Evolutionary conservation across 1,139 yeast genomes (phyloP).

Genomic region (Saccharomyces hybrid): DNA sequence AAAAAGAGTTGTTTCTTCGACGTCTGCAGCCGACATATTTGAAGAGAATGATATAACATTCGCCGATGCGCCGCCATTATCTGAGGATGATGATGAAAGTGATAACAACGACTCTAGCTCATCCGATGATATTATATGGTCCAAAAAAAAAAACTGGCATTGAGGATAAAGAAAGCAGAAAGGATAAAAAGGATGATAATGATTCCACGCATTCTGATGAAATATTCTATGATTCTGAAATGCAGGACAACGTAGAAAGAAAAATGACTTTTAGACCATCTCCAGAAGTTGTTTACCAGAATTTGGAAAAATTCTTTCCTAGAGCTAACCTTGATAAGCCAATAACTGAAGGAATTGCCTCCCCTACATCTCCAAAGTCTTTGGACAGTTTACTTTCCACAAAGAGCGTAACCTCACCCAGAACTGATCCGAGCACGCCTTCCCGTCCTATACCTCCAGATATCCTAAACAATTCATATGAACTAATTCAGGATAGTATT

Average conservation of each 20-base stretch:
- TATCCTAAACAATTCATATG: not conserved
- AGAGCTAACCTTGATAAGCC: slow-evolving; percentile 89
- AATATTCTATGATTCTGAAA: slow-evolving; percentile 4
- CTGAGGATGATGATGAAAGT: slow-evolving; percentile 38
- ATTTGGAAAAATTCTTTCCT: slow-evolving; percentile 87
- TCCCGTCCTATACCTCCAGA: not conserved
- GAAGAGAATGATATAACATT: slow-evolving; percentile 64
- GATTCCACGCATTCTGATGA: slow-evolving; percentile 13
- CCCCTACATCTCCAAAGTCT: slow-evolving; percentile 49
- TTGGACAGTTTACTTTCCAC: slow-evolving; percentile 7
- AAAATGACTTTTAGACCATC: slow-evolving; percentile 79
- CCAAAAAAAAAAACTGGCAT: slow-evolving; percentile 2
- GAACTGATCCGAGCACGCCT: slow-evolving; percentile 3
- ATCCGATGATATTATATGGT: slow-evolving; percentile 19
- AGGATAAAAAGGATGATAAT: slow-evolving; percentile 5
- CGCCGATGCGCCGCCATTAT: slow-evolving; percentile 57
- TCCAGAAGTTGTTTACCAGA: slow-evolving; percentile 84
- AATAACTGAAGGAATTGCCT: slow-evolving; percentile 63
- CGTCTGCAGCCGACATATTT: slow-evolving; percentile 45
- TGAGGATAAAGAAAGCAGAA: not conserved
- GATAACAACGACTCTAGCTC: slow-evolving; percentile 9
- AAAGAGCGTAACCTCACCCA: slow-evolving; percentile 10
- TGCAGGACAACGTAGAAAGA: slow-evolving; percentile 25
- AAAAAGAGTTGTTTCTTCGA: slow-evolving; percentile 36
- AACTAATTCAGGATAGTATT: not conserved